Percentiles rank a stretch among this genome's conserved stretches.
Evolutionary conservation across 1,284 basidiomycete species (phyloP).

Genomic region (Clitocybe nebularis): DNA sequence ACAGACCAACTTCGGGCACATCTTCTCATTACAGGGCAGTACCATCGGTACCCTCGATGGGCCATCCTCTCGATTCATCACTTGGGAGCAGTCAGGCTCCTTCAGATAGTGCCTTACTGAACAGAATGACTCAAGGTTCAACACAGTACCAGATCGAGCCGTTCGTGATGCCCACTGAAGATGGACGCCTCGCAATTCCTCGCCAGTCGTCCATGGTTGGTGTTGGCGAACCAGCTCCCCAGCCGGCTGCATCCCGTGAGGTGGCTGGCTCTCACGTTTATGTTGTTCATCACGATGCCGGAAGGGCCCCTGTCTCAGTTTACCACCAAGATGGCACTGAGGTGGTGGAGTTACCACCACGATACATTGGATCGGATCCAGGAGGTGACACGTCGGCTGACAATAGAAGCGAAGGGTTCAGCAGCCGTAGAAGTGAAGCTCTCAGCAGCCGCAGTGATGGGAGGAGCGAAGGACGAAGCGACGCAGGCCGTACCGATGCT

Average conservation of each 20-base stretch:
- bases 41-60: neutral
- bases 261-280: slow-evolving; percentile 38
- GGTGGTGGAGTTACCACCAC: slow-evolving; percentile 55
- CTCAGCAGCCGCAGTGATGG: slow-evolving; percentile 17
- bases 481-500: too few species aligned
- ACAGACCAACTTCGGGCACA: slow-evolving; percentile 1
- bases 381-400: neutral
- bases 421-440: slow-evolving; percentile 8
- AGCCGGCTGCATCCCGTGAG: slow-evolving; percentile 7
- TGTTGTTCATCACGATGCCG: slow-evolving; percentile 56
- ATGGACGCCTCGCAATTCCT: slow-evolving; percentile 17
- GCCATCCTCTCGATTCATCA: slow-evolving; percentile 5
- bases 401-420: slow-evolving; percentile 3
- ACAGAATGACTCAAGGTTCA: slow-evolving; percentile 11
- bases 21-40: slow-evolving; percentile 7
- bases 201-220: slow-evolving; percentile 6
- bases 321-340: slow-evolving; percentile 50
- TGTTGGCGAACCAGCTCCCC: slow-evolving; percentile 5
- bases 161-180: slow-evolving; percentile 36
- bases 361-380: slow-evolving; percentile 27
- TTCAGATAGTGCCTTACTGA: slow-evolving; percentile 7
- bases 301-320: slow-evolving; percentile 52
- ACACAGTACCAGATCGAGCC: slow-evolving; percentile 42
- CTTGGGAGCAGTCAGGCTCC: slow-evolving; percentile 9
- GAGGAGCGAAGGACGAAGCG: slow-evolving; percentile 7